Conservation (phyloP, 83 land plant species). For the Picea mariana region DNA sequence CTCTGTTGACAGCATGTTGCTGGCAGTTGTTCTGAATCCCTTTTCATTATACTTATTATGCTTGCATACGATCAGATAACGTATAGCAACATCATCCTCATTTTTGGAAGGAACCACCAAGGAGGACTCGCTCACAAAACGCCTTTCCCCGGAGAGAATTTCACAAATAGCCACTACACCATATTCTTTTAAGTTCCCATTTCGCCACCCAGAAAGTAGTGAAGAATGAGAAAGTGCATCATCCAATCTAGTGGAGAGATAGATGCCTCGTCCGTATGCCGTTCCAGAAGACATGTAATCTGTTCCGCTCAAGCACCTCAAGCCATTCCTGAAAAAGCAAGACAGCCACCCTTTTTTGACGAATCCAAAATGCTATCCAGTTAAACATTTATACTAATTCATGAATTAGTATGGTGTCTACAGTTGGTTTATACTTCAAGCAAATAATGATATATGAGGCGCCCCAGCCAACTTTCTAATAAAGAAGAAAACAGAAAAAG, state of each 20-base stretch:
- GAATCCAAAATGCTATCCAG: too few relatives aligned
- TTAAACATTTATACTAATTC: too few relatives aligned
- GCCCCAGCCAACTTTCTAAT: too few relatives aligned
- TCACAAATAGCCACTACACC: conserved; percentile 1
- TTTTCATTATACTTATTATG: too few relatives aligned
- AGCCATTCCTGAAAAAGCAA: neutral
- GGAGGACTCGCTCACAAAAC: neutral
- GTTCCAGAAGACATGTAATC: conserved; percentile 3
- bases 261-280: neutral
- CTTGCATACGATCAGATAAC: neutral
- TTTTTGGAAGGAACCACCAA: neutral
- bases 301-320: conserved; percentile 12
- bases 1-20: neutral
- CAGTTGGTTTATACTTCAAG: too few relatives aligned
- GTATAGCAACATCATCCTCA: conserved; percentile 4
- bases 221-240: neutral
- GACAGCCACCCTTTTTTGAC: too few relatives aligned
- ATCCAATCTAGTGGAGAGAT: neutral
- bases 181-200: neutral
- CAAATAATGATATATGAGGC: too few relatives aligned
- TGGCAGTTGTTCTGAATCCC: neutral
- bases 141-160: neutral
- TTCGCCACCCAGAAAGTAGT: too few relatives aligned
- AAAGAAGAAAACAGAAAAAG: too few relatives aligned
- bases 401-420: too few relatives aligned